A percentile compares a stretch with the other conserved stretches of the same genome.
Evolutionary conservation across 371 early-diverging fungal species (phyloP).

Genomic region (Parasitella parasitica): DNA sequence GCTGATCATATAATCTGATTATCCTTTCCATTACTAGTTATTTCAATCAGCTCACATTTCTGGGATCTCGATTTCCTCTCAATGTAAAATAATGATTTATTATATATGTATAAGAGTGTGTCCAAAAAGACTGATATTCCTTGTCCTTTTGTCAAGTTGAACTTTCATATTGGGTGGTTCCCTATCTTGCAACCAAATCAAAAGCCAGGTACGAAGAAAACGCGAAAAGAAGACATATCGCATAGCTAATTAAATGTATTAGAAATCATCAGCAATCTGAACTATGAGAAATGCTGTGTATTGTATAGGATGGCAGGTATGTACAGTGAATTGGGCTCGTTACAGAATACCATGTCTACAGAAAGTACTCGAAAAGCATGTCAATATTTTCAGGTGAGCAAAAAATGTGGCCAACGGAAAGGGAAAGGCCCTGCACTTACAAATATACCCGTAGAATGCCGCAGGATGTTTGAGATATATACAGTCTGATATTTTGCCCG

Average conservation of each 20-base stretch:
- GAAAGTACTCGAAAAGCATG: slow-evolving; percentile 80
- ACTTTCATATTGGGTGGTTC: slow-evolving; percentile 22
- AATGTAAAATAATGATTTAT: too few relatives aligned
- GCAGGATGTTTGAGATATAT: slow-evolving; percentile 79
- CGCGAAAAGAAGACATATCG: slow-evolving; percentile 7
- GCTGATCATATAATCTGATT: not conserved
- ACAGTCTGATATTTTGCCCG: slow-evolving; percentile 51
- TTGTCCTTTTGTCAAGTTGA: not conserved
- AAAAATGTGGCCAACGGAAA: not conserved
- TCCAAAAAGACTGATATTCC: not conserved
- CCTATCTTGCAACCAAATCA: slow-evolving; percentile 18
- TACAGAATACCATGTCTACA: slow-evolving; percentile 60
- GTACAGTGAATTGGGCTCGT: slow-evolving; percentile 74
- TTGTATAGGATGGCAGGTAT: slow-evolving; percentile 83
- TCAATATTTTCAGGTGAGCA: slow-evolving; percentile 70
- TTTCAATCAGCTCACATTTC: slow-evolving; percentile 42
- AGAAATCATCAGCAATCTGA: slow-evolving; percentile 52
- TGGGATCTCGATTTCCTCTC: slow-evolving; percentile 45
- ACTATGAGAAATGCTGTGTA: slow-evolving; percentile 80
- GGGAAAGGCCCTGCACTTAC: not conserved
- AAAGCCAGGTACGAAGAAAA: slow-evolving; percentile 17
- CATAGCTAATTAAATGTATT: slow-evolving; percentile 2
- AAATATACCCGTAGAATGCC: slow-evolving; percentile 51
- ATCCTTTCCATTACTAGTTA: slow-evolving; percentile 26
- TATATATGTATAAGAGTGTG: too few relatives aligned